Conservation (phyloP, 108 stramenopile genomes). For the Nannochloropsis oceanica region DNA sequence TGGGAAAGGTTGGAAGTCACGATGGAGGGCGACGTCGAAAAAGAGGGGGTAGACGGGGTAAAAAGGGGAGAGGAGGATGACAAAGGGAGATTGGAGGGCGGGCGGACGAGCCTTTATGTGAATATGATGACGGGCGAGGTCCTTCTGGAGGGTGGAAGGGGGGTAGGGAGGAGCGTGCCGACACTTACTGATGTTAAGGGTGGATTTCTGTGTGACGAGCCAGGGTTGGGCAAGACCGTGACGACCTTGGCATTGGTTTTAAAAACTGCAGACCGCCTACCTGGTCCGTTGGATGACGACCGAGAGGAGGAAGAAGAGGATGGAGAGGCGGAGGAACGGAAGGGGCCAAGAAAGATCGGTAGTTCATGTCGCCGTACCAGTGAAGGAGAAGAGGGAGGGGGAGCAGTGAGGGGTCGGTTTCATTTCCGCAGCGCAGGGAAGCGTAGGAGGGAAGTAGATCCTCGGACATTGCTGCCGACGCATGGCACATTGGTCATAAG, state of each 20-base stretch:
- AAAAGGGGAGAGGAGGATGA: not conserved
- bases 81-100: not conserved
- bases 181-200: constrained; percentile 37
- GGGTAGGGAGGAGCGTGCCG: not conserved
- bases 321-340: not conserved
- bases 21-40: not conserved
- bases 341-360: not conserved
- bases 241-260: constrained; percentile 50
- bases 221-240: constrained; percentile 66
- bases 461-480: constrained; percentile 37
- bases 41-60: not conserved
- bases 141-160: not conserved
- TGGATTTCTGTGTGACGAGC: constrained; percentile 61
- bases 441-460: not conserved
- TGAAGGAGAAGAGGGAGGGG: not conserved
- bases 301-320: not conserved
- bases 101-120: not conserved
- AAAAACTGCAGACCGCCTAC: constrained; percentile 13
- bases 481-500: constrained; percentile 51
- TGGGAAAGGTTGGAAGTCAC: not conserved
- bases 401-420: not conserved
- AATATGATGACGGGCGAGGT: not conserved
- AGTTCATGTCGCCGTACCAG: constrained; percentile 3
- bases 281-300: not conserved
- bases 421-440: not conserved